A percentile compares a stretch with the other conserved stretches of the same genome.
Evolutionary conservation across 352 stramenopile species (phyloP).

Genomic region (Globisporangium lucens): DNA sequence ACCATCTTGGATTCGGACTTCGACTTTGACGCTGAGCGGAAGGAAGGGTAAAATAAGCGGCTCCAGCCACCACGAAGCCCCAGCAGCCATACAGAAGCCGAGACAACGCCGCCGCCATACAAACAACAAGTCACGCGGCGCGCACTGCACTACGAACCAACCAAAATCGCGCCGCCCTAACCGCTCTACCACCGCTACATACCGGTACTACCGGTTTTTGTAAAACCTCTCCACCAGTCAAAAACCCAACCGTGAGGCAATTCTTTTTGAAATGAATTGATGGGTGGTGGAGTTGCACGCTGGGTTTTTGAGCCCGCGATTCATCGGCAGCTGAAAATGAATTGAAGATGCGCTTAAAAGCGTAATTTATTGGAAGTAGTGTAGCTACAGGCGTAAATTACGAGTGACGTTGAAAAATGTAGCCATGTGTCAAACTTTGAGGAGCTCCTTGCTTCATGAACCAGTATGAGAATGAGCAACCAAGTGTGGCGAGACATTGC

Average conservation of each 20-base stretch:
- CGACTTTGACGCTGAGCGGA: slow-evolving; percentile 85
- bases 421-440: neutral
- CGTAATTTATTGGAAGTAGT: neutral
- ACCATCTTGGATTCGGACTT: slow-evolving; percentile 86
- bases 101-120: slow-evolving; percentile 44
- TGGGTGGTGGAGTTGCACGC: neutral
- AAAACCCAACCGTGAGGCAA: neutral
- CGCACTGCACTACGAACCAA: slow-evolving; percentile 53
- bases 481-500: no score
- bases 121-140: slow-evolving; percentile 51
- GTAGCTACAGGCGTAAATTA: neutral
- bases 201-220: neutral
- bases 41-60: slow-evolving; percentile 84
- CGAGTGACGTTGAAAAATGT: neutral
- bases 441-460: no score
- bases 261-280: neutral
- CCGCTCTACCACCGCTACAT: neutral
- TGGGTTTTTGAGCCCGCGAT: no score
- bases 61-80: slow-evolving; percentile 28
- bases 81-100: slow-evolving; percentile 56
- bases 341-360: neutral
- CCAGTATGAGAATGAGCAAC: no score
- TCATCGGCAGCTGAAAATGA: neutral
- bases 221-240: neutral
- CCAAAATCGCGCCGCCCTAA: slow-evolving; percentile 10